A percentile compares a stretch with the other conserved stretches of the same genome.
Conservation (phyloP, 257 asterid genomes). For the Nicotiana attenuata region DNA sequence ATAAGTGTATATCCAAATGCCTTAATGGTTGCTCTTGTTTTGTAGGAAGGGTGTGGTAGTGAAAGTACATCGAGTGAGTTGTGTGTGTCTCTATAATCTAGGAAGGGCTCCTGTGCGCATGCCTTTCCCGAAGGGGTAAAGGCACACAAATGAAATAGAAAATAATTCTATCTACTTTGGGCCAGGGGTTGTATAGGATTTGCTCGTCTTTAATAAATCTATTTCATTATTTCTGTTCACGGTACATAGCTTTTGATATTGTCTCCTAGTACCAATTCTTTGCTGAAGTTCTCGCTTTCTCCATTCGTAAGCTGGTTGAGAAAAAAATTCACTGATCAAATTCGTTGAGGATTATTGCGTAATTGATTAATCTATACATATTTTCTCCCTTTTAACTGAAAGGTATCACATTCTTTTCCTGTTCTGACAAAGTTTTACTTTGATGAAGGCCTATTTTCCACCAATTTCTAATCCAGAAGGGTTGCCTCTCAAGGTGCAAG, state of each 20-base stretch:
- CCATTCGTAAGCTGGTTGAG: neutral
- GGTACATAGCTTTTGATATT: neutral
- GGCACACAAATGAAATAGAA: neutral
- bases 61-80: neutral
- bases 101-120: neutral
- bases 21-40: neutral
- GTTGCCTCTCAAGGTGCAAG: conserved; percentile 68
- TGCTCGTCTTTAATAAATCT: neutral
- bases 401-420: conserved; percentile 4
- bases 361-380: neutral
- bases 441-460: conserved; percentile 79
- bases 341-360: neutral
- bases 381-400: neutral
- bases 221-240: neutral
- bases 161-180: neutral
- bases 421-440: conserved; percentile 21
- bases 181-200: neutral
- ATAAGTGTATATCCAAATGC: neutral
- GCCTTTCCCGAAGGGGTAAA: neutral
- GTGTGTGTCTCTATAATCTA: neutral
- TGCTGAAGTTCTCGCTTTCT: neutral
- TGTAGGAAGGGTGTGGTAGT: neutral
- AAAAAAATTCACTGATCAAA: neutral
- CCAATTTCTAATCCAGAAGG: conserved; percentile 88
- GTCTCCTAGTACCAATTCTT: neutral